These are phyloP conservation scores for Aspergillus sclerotioniger DNA, from an alignment of 495 filamentous ascomycete species.

Conservation along the genomic window DNA sequence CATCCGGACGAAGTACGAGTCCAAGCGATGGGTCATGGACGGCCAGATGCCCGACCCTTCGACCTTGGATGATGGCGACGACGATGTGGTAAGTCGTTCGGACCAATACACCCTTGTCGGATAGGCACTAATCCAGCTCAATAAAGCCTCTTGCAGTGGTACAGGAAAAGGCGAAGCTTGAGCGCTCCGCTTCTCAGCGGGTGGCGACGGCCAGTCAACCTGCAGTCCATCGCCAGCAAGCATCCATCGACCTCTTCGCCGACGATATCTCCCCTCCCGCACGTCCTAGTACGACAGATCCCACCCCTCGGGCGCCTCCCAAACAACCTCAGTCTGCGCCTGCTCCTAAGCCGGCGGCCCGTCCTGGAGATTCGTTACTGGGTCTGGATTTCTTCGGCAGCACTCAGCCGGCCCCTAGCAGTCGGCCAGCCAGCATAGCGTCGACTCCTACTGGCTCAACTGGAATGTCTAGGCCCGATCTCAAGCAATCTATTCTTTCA, in stretches of 20 bases:
- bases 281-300: constrained; percentile 66
- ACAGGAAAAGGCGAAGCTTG: constrained; percentile 68
- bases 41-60: constrained; percentile 88
- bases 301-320: constrained; percentile 46
- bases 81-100: constrained; percentile 65
- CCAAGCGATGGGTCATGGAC: constrained; percentile 98
- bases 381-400: constrained; percentile 91
- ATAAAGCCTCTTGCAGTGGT: constrained; percentile 68
- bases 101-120: background rate
- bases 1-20: constrained; percentile 96
- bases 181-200: constrained; percentile 57
- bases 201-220: constrained; percentile 42
- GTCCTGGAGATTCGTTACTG: constrained; percentile 79
- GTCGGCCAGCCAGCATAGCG: constrained; percentile 68
- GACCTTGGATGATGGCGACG: constrained; percentile 76
- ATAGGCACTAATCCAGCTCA: constrained; percentile 20
- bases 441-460: constrained; percentile 55
- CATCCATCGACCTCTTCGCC: constrained; percentile 62
- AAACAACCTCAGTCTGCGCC: constrained; percentile 57
- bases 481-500: constrained; percentile 96
- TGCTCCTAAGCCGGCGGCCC: constrained; percentile 52
- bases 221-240: constrained; percentile 37
- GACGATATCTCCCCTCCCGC: constrained; percentile 59
- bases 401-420: constrained; percentile 58
- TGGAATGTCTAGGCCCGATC: constrained; percentile 78